These are phyloP conservation scores for Anthracocystis walkeri DNA, from an alignment of 1,284 basidiomycete species.

Conservation along the genomic window DNA sequence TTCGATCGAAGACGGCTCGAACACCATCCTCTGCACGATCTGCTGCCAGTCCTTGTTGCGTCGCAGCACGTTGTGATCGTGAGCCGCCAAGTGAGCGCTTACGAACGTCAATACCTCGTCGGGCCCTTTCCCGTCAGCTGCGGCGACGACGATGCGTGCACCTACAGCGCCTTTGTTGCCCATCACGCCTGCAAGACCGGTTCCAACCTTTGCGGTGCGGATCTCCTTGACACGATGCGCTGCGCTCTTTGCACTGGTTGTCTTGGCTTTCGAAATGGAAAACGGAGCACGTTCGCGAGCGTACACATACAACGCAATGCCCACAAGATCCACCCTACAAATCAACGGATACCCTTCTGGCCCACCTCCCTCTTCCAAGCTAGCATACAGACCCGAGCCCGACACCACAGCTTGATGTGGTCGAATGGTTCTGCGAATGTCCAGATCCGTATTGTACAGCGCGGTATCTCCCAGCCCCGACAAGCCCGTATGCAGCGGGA, in stretches of 20 bases:
- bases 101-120: constrained; percentile 79
- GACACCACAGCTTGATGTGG: constrained; percentile 66
- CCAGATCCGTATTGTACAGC: constrained; percentile 77
- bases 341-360: constrained; percentile 65
- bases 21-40: constrained; percentile 85
- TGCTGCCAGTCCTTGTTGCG: constrained; percentile 82
- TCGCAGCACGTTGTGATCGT: constrained; percentile 78
- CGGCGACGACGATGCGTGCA: constrained; percentile 79
- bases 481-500: constrained; percentile 75
- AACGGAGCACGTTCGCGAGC: constrained; percentile 75
- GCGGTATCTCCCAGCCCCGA: constrained; percentile 71
- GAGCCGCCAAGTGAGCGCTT: constrained; percentile 87
- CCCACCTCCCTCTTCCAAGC: constrained; percentile 60
- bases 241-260: constrained; percentile 78
- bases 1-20: constrained; percentile 69
- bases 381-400: constrained; percentile 61
- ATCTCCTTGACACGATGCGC: constrained; percentile 64
- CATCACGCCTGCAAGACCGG: constrained; percentile 73
- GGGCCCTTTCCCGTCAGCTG: constrained; percentile 39
- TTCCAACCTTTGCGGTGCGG: constrained; percentile 63
- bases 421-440: constrained; percentile 65
- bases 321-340: constrained; percentile 58
- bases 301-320: constrained; percentile 75
- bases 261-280: constrained; percentile 74
- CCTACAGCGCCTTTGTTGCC: constrained; percentile 97